These are phyloP conservation scores for Chrysanthemum lavandulifolium DNA, from an alignment of 129 eudicot species.

Conservation along the genomic window DNA sequence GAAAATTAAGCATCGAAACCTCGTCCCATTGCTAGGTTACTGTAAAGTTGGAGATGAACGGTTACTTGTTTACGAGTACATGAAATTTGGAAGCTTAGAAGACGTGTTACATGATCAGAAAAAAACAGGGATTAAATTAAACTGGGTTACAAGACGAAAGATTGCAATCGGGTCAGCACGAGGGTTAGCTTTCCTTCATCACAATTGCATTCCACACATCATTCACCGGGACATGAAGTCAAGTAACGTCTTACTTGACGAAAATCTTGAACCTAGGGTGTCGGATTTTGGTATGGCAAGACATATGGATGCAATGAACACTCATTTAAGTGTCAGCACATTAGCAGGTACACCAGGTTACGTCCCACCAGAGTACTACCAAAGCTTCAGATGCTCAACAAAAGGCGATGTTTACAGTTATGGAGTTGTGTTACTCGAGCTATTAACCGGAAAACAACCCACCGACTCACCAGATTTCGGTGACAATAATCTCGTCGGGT, in stretches of 20 bases:
- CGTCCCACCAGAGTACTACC: constrained; percentile 98
- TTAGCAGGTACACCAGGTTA: constrained; percentile 96
- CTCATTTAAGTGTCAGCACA: constrained; percentile 96
- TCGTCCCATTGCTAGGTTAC: constrained; percentile 85
- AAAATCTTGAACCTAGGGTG: constrained; percentile 76
- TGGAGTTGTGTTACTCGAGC: constrained; percentile 90
- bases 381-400: constrained; percentile 82
- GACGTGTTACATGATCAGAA: constrained; percentile 75
- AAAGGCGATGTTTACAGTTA: constrained; percentile 97
- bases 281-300: constrained; percentile 99
- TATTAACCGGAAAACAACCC: constrained; percentile 80
- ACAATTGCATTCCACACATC: constrained; percentile 86
- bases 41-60: constrained; percentile 97
- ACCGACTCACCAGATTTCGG: constrained; percentile 94
- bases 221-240: constrained; percentile 98
- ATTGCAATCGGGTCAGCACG: constrained; percentile 93
- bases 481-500: constrained; percentile 91
- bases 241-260: constrained; percentile 84
- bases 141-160: constrained; percentile 77
- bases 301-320: constrained; percentile 87
- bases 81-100: constrained; percentile 91
- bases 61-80: constrained; percentile 85
- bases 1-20: constrained; percentile 87
- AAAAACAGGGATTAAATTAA: constrained; percentile 58
- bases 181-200: constrained; percentile 92